Conservation (phyloP, 208 protist species). For the Herpetomonas tarakana region DNA sequence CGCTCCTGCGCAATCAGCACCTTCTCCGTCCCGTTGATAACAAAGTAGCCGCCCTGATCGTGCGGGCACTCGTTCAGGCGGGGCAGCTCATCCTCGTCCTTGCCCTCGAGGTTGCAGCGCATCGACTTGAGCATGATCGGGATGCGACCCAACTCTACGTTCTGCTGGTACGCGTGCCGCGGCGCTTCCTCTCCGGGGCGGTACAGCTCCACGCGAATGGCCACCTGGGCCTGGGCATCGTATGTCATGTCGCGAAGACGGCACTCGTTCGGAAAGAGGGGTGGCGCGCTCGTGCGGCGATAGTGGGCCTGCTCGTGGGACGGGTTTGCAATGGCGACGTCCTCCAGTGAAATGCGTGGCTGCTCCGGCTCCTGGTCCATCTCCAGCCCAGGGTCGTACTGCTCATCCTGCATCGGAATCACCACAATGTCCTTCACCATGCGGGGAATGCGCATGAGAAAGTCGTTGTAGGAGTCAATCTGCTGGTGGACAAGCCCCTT, state of each 20-base stretch:
- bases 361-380: constrained; percentile 59
- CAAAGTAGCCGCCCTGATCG: constrained; percentile 99
- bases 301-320: constrained; percentile 61
- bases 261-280: constrained; percentile 95
- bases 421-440: constrained; percentile 76
- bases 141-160: constrained; percentile 96
- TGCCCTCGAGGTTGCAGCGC: constrained; percentile 95
- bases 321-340: constrained; percentile 81
- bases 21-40: constrained; percentile 99
- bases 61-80: constrained; percentile 97
- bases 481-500: constrained; percentile 99
- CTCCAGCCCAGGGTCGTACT: constrained; percentile 65
- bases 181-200: constrained; percentile 39
- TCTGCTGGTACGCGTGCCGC: constrained; percentile 39
- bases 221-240: constrained; percentile 55
- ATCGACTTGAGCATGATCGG: constrained; percentile 99
- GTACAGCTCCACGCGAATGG: constrained; percentile 54
- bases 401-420: constrained; percentile 71
- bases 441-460: constrained; percentile 86
- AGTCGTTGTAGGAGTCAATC: constrained; percentile 99
- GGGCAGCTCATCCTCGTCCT: constrained; percentile 92
- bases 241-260: constrained; percentile 97
- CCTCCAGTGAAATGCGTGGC: constrained; percentile 67
- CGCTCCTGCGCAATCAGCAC: constrained; percentile 95
- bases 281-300: constrained; percentile 48